phyloP scores from a whole-genome alignment of 305 asterid species.

The Andrographis paniculata region DNA sequence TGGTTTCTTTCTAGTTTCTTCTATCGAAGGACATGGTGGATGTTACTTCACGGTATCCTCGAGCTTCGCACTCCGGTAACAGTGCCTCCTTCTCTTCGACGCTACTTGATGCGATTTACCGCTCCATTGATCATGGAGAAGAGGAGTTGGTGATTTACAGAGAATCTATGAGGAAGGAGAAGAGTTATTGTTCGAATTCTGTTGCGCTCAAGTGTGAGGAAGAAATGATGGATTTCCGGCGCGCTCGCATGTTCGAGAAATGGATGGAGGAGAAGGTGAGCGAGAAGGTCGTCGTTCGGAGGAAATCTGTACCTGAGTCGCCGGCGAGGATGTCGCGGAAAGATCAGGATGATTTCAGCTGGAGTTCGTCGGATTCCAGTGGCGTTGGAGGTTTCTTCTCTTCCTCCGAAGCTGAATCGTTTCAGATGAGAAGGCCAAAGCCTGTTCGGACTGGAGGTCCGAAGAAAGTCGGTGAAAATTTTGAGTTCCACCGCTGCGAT shows the following conservation, averaged over 20 bases:
- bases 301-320: conserved; percentile 38
- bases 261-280: conserved; percentile 74
- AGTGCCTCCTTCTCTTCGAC: conserved; percentile 79
- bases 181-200: conserved; percentile 10
- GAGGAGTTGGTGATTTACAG: conserved; percentile 24
- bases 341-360: conserved; percentile 39
- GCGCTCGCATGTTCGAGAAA: conserved; percentile 75
- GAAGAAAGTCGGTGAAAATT: conserved; percentile 18
- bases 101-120: conserved; percentile 73
- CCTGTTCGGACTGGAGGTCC: conserved; percentile 46
- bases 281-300: conserved; percentile 31
- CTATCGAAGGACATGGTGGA: conserved; percentile 30
- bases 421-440: conserved; percentile 44
- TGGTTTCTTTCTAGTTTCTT: not conserved
- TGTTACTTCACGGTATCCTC: conserved; percentile 7
- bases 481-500: conserved; percentile 9
- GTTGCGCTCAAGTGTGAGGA: conserved; percentile 28
- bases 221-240: conserved; percentile 46
- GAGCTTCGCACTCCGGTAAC: not conserved
- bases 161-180: conserved; percentile 42
- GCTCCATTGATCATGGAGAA: conserved; percentile 59
- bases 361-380: conserved; percentile 65
- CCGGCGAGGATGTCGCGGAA: conserved; percentile 31
- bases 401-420: conserved; percentile 50
- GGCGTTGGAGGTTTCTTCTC: conserved; percentile 30